Percentiles rank a stretch among this genome's conserved stretches.
phyloP scores from a whole-genome alignment of 1,284 basidiomycete genomes.

The Blastosporella zonata region DNA sequence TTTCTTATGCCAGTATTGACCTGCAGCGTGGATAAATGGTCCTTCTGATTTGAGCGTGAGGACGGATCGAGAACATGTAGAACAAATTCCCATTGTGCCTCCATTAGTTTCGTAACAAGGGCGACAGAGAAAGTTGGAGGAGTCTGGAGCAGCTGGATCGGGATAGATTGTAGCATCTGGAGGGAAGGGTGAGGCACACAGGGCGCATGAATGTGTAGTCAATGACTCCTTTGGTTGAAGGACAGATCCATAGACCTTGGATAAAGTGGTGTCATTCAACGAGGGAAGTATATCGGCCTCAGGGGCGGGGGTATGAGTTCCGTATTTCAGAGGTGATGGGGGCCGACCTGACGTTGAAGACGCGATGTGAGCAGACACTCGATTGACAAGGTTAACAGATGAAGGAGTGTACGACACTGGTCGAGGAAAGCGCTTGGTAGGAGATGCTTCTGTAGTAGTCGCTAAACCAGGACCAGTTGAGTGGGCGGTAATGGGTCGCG shows the following conservation, averaged over 20 bases:
- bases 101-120: slow-evolving; percentile 67
- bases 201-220: slow-evolving; percentile 58
- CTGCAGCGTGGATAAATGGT: slow-evolving; percentile 66
- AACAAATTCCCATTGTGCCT: slow-evolving; percentile 72
- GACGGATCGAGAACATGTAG: slow-evolving; percentile 62
- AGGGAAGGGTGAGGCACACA: slow-evolving; percentile 63
- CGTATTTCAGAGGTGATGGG: slow-evolving; percentile 54
- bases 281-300: slow-evolving; percentile 63
- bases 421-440: slow-evolving; percentile 48
- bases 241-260: slow-evolving; percentile 80
- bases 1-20: slow-evolving; percentile 71
- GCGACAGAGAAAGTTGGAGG: slow-evolving; percentile 65
- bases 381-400: slow-evolving; percentile 37
- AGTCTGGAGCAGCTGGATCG: slow-evolving; percentile 48
- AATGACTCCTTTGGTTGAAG: slow-evolving; percentile 75
- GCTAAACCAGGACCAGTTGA: slow-evolving; percentile 21
- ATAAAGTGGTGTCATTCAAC: slow-evolving; percentile 54
- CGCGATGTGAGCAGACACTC: slow-evolving; percentile 57
- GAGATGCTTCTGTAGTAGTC: slow-evolving; percentile 23
- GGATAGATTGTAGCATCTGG: slow-evolving; percentile 83
- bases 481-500: slow-evolving; percentile 20
- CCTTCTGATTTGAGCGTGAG: slow-evolving; percentile 73
- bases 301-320: slow-evolving; percentile 40
- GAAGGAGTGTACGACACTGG: slow-evolving; percentile 37
- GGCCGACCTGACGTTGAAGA: slow-evolving; percentile 47